Evolutionary conservation across 257 asterid species (phyloP).

Genomic region (Echium plantagineum): DNA sequence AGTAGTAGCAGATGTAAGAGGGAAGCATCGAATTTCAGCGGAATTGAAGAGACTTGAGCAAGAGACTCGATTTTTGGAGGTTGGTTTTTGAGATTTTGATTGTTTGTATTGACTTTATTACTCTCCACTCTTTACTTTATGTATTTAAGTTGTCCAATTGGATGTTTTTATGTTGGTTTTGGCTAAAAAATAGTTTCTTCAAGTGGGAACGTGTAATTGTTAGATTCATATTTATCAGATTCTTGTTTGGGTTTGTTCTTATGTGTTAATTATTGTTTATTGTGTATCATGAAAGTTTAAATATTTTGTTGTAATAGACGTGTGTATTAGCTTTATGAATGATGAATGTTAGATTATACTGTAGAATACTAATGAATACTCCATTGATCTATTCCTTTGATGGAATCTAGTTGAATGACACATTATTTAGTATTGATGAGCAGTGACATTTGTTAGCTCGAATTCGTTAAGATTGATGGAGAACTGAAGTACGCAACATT

Average conservation of each 20-base stretch:
- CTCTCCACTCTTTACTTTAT: conserved; percentile 8
- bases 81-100: conserved; percentile 13
- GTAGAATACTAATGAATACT: background rate
- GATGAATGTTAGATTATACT: background rate
- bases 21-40: conserved; percentile 82
- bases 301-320: background rate
- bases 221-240: too few relatives aligned
- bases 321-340: background rate
- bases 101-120: background rate
- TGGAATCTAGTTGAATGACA: background rate
- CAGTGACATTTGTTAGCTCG: background rate
- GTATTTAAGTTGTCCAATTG: background rate
- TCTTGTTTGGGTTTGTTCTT: too few relatives aligned
- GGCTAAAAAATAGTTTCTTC: background rate
- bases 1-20: conserved; percentile 59
- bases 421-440: background rate
- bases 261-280: too few relatives aligned
- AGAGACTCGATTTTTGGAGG: conserved; percentile 91
- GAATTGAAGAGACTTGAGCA: conserved; percentile 94
- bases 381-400: too few relatives aligned
- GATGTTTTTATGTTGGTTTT: background rate
- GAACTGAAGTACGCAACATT: too few relatives aligned
- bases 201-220: too few relatives aligned
- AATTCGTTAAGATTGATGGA: background rate
- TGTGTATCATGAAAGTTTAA: too few relatives aligned